Conservation (phyloP, 495 filamentous ascomycete genomes). For the Aspergillus sparsus region DNA sequence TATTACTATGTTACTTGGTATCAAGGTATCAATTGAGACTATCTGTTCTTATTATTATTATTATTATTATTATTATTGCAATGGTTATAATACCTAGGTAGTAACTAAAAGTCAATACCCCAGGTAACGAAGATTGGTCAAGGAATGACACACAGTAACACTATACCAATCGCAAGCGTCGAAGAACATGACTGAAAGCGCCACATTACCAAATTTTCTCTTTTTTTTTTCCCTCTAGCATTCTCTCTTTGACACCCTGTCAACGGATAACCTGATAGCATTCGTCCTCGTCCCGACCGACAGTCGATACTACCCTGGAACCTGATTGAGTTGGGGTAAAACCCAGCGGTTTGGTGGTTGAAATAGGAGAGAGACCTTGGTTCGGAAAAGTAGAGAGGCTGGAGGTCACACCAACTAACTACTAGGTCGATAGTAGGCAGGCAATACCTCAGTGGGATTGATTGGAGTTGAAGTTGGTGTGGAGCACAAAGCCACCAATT, state of each 20-base stretch:
- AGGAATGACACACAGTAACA: constrained; percentile 26
- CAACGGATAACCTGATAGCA: background rate
- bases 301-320: constrained; percentile 1
- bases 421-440: background rate
- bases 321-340: constrained; percentile 2
- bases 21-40: background rate
- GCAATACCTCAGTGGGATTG: background rate
- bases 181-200: constrained; percentile 18
- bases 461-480: constrained; percentile 12
- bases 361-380: background rate
- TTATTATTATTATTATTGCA: constrained; percentile 18
- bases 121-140: constrained; percentile 10
- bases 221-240: constrained; percentile 3
- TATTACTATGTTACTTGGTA: background rate
- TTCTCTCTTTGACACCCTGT: too few relatives aligned
- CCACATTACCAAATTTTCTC: constrained; percentile 11
- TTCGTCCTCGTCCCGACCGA: background rate
- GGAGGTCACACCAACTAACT: constrained; percentile 5
- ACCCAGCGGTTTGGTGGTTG: background rate
- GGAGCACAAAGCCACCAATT: constrained; percentile 22
- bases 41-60: constrained; percentile 3
- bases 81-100: constrained; percentile 8
- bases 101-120: background rate
- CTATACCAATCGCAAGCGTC: constrained; percentile 23
- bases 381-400: background rate